Base-by-base conservation (phyloP, 2,329 filamentous ascomycete genomes). In the Exophiala sp. region DNA sequence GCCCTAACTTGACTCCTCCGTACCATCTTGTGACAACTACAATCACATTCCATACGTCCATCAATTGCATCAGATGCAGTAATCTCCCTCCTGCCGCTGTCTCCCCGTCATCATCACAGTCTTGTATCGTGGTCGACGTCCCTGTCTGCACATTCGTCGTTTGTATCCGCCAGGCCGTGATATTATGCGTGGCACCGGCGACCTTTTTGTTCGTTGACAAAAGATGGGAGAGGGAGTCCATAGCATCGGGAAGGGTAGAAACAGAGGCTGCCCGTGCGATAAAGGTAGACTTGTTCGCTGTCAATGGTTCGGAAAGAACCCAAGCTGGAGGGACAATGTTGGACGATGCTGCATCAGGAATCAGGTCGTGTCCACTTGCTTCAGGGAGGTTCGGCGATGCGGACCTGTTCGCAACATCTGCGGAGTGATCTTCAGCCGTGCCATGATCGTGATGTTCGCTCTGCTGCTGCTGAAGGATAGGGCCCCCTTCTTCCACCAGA, bases 21-120 rank as follows among this genome's bases (percentile, higher is more conserved):
- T 95, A 99, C 94, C 94, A 99, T 59, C 94, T 77, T 36, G 89
- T 91, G 24, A 99, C 92, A 3, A 99, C 87, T 0, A 99, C 90
- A 75, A 97, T 86, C 12, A 87, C 86, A 70, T 95, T 83, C 91
- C 91, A 96, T 9, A 95, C 78, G 66, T 91, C 89, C 89, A 96
- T 96, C 57, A 96, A 73, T 75, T 96, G 91, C 85, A 99, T 87
- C 29, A 99, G 75, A 73, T 95, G 90, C 56, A 97, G 72, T 66
- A 99, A 72, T 39, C 94, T 80, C 0, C 87, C 85, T 0, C 94
- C 94, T 0, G 94, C 94, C 5, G 94, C 94, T 21, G 88, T 88
- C 78, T 99, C 94, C 2, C 94, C 94, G 69, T 99, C 94, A 65
- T 99, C 94, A 65, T 99, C 89, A 67, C 87, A 96, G 71, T 99